Evolutionary conservation across 495 filamentous ascomycete species (phyloP).

Genomic region (Bathelium albidoporum): DNA sequence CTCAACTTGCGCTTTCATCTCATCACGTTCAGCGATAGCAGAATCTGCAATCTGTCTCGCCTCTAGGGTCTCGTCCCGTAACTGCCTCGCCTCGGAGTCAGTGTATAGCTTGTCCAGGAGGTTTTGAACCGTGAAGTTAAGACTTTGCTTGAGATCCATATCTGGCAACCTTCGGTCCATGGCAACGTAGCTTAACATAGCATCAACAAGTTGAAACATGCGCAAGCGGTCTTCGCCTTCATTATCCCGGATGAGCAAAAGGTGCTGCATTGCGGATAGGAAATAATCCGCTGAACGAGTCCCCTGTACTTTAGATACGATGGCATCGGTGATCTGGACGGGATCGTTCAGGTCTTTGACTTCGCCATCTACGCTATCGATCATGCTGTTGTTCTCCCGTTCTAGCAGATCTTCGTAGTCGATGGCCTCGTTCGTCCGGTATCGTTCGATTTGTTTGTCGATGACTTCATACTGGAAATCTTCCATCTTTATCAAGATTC

Average conservation of each 20-base stretch:
- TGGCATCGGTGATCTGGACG: conserved; percentile 84
- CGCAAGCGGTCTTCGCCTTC: conserved; percentile 83
- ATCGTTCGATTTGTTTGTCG: conserved; percentile 94
- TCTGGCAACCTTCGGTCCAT: conserved; percentile 95
- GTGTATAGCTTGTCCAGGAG: conserved; percentile 92
- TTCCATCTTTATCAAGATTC: conserved; percentile 94
- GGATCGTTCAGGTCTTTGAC: conserved; percentile 93
- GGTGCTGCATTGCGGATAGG: conserved; percentile 86
- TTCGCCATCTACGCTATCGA: conserved; percentile 82
- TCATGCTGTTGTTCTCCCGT: conserved; percentile 77
- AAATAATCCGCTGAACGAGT: conserved; percentile 90
- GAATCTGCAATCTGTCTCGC: conserved; percentile 86
- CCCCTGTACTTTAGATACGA: conserved; percentile 74
- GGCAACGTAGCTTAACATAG: conserved; percentile 96
- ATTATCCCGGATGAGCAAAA: conserved; percentile 87
- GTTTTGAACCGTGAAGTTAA: conserved; percentile 95
- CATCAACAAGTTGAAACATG: conserved; percentile 97
- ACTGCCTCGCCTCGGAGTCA: conserved; percentile 84
- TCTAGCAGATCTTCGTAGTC: conserved; percentile 97
- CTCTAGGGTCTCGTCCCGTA: conserved; percentile 80
- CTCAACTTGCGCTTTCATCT: conserved; percentile 86
- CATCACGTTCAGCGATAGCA: conserved; percentile 91
- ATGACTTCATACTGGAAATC: conserved; percentile 97
- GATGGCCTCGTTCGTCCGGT: conserved; percentile 86
- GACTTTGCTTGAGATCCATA: conserved; percentile 92